A percentile compares a stretch with the other conserved stretches of the same genome.
phyloP scores from a whole-genome alignment of 176 grass and related monocot genomes.

The Oryza rufipogon region DNA sequence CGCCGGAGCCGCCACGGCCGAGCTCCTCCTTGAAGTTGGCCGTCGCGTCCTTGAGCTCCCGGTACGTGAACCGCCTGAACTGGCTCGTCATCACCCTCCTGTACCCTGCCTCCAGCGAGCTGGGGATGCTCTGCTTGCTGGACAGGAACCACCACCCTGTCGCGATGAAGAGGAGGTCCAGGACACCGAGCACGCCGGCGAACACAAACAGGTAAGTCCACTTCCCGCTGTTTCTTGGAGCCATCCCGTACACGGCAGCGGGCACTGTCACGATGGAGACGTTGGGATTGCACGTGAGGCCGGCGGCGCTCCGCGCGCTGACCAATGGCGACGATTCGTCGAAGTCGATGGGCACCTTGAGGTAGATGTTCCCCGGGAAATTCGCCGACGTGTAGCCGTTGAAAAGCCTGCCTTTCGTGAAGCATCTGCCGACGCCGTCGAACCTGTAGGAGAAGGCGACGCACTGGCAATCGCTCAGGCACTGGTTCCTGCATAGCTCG shows the following conservation, averaged over 20 bases:
- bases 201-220: conserved; percentile 55
- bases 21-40: conserved; percentile 66
- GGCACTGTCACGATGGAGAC: neutral
- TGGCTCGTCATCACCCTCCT: conserved; percentile 43
- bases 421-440: conserved; percentile 6
- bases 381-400: conserved; percentile 54
- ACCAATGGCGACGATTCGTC: neutral
- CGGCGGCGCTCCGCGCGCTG: neutral
- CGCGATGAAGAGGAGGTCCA: conserved; percentile 43
- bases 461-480: conserved; percentile 46
- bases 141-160: conserved; percentile 52
- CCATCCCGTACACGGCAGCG: conserved; percentile 4
- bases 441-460: conserved; percentile 49
- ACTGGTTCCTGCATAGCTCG: conserved; percentile 26
- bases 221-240: conserved; percentile 6
- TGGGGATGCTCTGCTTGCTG: conserved; percentile 40
- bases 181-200: conserved; percentile 21
- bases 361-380: conserved; percentile 48
- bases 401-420: conserved; percentile 51
- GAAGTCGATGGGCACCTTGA: conserved; percentile 51
- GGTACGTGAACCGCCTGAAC: conserved; percentile 56
- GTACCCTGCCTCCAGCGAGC: conserved; percentile 54
- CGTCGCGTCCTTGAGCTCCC: conserved; percentile 51
- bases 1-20: conserved; percentile 41
- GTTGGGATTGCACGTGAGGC: conserved; percentile 38